A percentile compares a stretch with the other conserved stretches of the same genome.
phyloP scores from a whole-genome alignment of 306 rosid genomes.

The Notholithocarpus densiflorus region DNA sequence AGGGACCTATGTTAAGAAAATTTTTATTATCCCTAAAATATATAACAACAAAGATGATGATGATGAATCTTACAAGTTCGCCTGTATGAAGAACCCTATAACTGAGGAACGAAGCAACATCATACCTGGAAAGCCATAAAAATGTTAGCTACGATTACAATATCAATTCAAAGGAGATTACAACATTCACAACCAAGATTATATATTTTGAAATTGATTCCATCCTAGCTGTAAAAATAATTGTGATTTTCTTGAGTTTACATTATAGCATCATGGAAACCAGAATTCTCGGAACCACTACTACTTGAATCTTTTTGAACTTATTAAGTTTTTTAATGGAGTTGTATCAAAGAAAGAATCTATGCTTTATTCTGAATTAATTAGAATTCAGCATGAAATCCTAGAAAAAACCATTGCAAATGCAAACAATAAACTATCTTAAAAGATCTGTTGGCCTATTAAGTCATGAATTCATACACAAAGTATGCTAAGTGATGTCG shows the following conservation, averaged over 20 bases:
- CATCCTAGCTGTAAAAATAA: neutral
- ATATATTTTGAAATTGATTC: neutral
- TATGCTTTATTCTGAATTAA: neutral
- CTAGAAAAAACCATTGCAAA: neutral
- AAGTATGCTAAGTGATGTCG: neutral
- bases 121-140: slow-evolving; percentile 65
- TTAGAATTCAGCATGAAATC: neutral
- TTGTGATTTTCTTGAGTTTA: neutral
- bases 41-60: neutral
- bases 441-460: neutral
- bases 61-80: slow-evolving; percentile 69
- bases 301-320: neutral
- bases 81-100: slow-evolving; percentile 59
- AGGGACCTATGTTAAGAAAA: neutral
- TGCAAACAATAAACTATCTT: neutral
- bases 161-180: neutral
- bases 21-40: neutral
- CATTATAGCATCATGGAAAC: neutral
- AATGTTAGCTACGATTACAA: neutral
- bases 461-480: neutral
- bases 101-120: slow-evolving; percentile 56
- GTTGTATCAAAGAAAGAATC: neutral
- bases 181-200: neutral
- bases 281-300: neutral
- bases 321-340: neutral